These are phyloP conservation scores for Trypanosomatidae sp. DNA, from an alignment of 208 protist genomes.

Conservation along the genomic window DNA sequence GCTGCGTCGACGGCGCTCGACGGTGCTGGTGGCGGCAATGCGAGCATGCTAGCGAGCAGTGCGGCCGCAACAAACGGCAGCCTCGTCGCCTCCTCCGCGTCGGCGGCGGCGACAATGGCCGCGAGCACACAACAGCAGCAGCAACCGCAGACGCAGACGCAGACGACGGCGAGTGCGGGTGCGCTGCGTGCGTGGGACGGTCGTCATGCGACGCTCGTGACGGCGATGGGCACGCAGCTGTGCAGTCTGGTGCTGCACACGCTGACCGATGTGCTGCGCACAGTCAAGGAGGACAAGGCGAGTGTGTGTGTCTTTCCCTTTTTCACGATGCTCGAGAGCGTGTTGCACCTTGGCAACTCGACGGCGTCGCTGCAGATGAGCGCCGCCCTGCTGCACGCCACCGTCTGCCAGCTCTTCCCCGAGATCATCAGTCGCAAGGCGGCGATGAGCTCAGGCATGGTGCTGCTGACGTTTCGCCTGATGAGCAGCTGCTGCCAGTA, in stretches of 20 bases:
- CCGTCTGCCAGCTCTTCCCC: conserved; percentile 57
- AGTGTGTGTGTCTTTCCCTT: conserved; percentile 53
- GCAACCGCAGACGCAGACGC: background rate
- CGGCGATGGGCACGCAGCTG: conserved; percentile 45
- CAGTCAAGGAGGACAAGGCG: conserved; percentile 30
- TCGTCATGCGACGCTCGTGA: conserved; percentile 58
- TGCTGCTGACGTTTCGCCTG: conserved; percentile 67
- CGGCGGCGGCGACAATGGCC: background rate
- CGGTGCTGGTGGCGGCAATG: too few relatives aligned
- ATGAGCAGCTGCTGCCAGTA: conserved; percentile 80
- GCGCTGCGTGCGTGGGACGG: conserved; percentile 46
- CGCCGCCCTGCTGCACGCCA: conserved; percentile 45
- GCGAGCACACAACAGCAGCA: background rate
- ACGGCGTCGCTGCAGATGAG: conserved; percentile 74
- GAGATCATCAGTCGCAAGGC: conserved; percentile 68
- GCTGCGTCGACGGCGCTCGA: too few relatives aligned
- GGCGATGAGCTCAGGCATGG: conserved; percentile 59
- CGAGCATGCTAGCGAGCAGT: too few relatives aligned
- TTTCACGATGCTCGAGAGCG: conserved; percentile 74
- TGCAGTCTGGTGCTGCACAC: conserved; percentile 43
- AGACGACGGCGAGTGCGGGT: conserved; percentile 4
- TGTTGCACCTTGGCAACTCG: conserved; percentile 60
- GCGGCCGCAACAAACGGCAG: conserved; percentile 1
- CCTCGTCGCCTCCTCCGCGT: background rate
- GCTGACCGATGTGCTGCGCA: conserved; percentile 37